phyloP scores from a whole-genome alignment of 345 rosid species.

The Linum tenue region DNA sequence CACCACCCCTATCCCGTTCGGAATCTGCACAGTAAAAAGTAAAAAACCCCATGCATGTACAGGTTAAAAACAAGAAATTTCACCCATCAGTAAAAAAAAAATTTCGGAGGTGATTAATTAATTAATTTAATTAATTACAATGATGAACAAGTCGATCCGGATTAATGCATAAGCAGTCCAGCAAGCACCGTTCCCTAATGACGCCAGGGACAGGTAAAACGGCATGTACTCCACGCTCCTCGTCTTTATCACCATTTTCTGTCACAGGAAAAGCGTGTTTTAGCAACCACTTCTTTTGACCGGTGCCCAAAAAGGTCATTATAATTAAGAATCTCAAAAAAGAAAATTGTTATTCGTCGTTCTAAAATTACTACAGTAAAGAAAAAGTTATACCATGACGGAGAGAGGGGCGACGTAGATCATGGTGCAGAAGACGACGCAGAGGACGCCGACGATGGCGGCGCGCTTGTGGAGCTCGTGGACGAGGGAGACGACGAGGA shows the following conservation, averaged over 20 bases:
- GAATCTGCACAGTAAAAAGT: slow-evolving; percentile 26
- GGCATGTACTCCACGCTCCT: slow-evolving; percentile 96
- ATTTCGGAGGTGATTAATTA: background rate
- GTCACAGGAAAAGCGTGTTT: background rate
- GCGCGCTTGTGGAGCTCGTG: slow-evolving; percentile 40
- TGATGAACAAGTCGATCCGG: slow-evolving; percentile 58
- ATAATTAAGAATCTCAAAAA: no score
- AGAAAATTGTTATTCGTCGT: no score
- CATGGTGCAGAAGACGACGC: slow-evolving; percentile 52
- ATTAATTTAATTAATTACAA: slow-evolving; percentile 26
- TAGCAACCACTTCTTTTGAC: background rate
- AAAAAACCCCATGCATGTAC: background rate
- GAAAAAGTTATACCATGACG: slow-evolving; percentile 40
- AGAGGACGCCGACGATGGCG: slow-evolving; percentile 43
- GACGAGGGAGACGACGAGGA: slow-evolving; percentile 35
- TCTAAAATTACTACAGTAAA: background rate
- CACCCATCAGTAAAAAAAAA: background rate
- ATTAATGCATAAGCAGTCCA: slow-evolving; percentile 71
- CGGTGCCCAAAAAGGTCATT: background rate
- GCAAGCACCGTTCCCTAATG: slow-evolving; percentile 50
- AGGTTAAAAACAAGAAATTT: background rate
- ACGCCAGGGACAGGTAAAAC: slow-evolving; percentile 57
- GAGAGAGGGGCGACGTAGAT: slow-evolving; percentile 88
- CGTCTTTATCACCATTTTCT: slow-evolving; percentile 74
- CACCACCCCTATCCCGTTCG: slow-evolving; percentile 67